Evolutionary conservation across 257 asterid species (phyloP).

Genomic region (Hygrophila difformis): DNA sequence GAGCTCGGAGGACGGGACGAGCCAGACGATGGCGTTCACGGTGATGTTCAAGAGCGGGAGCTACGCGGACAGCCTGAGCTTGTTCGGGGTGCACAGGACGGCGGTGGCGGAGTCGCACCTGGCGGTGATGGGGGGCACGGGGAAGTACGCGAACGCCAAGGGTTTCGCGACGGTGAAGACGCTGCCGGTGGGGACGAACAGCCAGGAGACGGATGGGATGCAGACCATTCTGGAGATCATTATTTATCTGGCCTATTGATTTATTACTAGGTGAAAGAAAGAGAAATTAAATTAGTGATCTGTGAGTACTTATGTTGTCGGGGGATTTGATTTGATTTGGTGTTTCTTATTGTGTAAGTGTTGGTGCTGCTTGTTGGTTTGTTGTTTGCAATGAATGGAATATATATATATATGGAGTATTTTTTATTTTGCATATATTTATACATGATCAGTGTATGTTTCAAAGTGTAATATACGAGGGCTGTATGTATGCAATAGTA

Average conservation of each 20-base stretch:
- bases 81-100: constrained; percentile 62
- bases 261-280: not conserved
- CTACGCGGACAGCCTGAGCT: constrained; percentile 57
- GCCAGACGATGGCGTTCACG: constrained; percentile 78
- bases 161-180: constrained; percentile 70
- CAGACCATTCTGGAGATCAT: constrained; percentile 59
- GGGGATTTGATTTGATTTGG: too few relatives aligned
- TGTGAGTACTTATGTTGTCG: too few relatives aligned
- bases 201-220: constrained; percentile 69
- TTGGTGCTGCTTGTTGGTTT: too few relatives aligned
- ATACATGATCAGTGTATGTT: too few relatives aligned
- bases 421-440: too few relatives aligned
- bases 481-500: too few relatives aligned
- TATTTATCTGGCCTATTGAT: constrained; percentile 58
- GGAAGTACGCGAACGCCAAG: constrained; percentile 67
- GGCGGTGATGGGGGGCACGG: constrained; percentile 88
- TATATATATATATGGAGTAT: too few relatives aligned
- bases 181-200: constrained; percentile 25
- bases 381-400: too few relatives aligned
- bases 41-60: constrained; percentile 69
- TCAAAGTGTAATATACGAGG: too few relatives aligned
- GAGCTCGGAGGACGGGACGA: constrained; percentile 71
- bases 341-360: too few relatives aligned
- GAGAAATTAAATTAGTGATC: too few relatives aligned
- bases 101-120: constrained; percentile 72